Conservation (phyloP, 352 stramenopile species). For the Blastocystis sp. region DNA sequence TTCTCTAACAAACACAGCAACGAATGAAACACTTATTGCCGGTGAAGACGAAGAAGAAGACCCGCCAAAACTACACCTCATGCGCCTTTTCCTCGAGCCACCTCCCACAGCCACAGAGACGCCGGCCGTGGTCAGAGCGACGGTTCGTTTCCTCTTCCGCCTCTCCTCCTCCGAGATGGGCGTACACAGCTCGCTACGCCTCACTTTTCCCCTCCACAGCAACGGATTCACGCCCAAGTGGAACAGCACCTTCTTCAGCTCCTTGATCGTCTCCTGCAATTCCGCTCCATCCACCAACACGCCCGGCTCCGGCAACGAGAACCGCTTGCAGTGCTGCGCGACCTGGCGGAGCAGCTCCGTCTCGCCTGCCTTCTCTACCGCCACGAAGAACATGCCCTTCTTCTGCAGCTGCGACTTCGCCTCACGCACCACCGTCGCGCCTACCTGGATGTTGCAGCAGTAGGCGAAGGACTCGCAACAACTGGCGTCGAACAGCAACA, state of each 20-base stretch:
- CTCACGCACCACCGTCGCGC: neutral
- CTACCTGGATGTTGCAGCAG: neutral
- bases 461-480: neutral
- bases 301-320: slow-evolving; percentile 12
- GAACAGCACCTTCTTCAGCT: slow-evolving; percentile 17
- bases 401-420: neutral
- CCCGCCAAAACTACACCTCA: slow-evolving; percentile 31
- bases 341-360: slow-evolving; percentile 17
- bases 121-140: neutral
- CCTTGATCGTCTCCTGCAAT: neutral
- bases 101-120: neutral
- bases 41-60: neutral
- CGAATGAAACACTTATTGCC: neutral
- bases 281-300: neutral
- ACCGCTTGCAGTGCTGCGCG: neutral
- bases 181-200: slow-evolving; percentile 10
- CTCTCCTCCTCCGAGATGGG: slow-evolving; percentile 10
- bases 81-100: neutral
- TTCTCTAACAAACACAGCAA: neutral
- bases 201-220: neutral
- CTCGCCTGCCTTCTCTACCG: neutral
- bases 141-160: slow-evolving; percentile 8
- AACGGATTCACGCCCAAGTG: slow-evolving; percentile 24
- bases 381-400: neutral
- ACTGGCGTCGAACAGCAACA: slow-evolving; percentile 9